Evolutionary conservation across 768 basidiomycete genomes (phyloP), one percentile per base, ranked within the genome.

Genomic region (Naganishia onofrii): DNA sequence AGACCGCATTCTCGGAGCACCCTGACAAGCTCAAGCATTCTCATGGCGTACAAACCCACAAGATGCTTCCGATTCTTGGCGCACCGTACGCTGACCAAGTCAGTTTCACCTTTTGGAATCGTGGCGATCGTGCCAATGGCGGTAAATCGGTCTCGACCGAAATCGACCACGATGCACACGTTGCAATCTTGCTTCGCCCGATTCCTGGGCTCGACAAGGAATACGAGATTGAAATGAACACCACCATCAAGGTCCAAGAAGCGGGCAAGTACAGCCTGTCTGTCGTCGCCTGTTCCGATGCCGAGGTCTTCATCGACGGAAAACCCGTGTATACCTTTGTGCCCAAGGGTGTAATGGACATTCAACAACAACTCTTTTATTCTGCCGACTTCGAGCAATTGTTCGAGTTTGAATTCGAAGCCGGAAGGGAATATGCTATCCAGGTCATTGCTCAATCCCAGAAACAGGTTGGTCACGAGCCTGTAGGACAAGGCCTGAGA

Each of bases 141-240:
- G 89, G 46, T 23, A 29, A n/a, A 13, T 32, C 54, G 31, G 48
- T 53, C n/a, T 9, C 34, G 9, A 28, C 32, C 6, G 68, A 69
- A 38, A 60, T 21, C 19, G 29, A 46, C 29, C 32, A 60, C 19
- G 68, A 60, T 34, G 56, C 68, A 8, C 32, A 58, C 56, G 58
- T 58, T 56, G 38, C 68, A 2, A 58, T 69, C 46, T 28, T 69
- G 31, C 46, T 58, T 31, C 56, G 68, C 0, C 56, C 46, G 1
- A 55, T 69, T 21, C 68, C 68, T 19, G 68, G 68, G 9, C 81
- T 89, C 46, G 84, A 80, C 0, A 75, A 87, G 42, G 81, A 44
- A 82, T 84, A 74, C 82, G 82, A 79, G 75, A 84, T 71, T 76
- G 83, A 67, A 82, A 86, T 78, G 72, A 84, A 86, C 67, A 76